Evolutionary conservation across 1,139 yeast species (phyloP).

Genomic region (Debaryomyces sp.): DNA sequence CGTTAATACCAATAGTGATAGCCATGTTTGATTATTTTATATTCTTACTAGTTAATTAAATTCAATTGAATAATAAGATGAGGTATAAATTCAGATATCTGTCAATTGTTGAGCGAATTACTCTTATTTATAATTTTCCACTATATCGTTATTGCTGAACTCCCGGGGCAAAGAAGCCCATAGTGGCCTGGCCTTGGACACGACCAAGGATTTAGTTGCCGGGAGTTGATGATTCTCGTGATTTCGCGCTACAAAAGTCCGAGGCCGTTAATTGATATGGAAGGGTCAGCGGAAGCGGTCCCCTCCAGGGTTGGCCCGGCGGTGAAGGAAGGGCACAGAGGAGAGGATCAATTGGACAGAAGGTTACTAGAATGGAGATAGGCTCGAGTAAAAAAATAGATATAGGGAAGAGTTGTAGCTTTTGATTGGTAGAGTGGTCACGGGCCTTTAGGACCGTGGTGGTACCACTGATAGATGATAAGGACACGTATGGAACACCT

Average conservation of each 20-base stretch:
- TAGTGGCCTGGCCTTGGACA: constrained; percentile 7
- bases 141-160: constrained; percentile 2
- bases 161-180: constrained; percentile 20
- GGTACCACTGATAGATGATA: not conserved
- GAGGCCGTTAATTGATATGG: constrained; percentile 16
- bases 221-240: constrained; percentile 1
- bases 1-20: constrained; percentile 76
- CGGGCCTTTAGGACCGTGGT: not conserved
- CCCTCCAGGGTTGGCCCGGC: not conserved
- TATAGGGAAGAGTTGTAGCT: not conserved
- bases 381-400: too few species aligned
- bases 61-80: constrained; percentile 6
- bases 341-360: not conserved
- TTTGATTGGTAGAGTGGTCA: not conserved
- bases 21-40: constrained; percentile 26
- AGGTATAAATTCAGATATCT: not conserved
- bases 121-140: constrained; percentile 7
- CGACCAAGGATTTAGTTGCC: constrained; percentile 6
- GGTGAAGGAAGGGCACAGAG: not conserved
- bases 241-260: constrained; percentile 22
- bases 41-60: constrained; percentile 4
- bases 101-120: constrained; percentile 1
- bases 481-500: not conserved
- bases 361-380: not conserved
- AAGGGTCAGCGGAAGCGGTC: not conserved